Evolutionary conservation across 1,284 basidiomycete genomes (phyloP).

Genomic region (Microbotryum violaceum): DNA sequence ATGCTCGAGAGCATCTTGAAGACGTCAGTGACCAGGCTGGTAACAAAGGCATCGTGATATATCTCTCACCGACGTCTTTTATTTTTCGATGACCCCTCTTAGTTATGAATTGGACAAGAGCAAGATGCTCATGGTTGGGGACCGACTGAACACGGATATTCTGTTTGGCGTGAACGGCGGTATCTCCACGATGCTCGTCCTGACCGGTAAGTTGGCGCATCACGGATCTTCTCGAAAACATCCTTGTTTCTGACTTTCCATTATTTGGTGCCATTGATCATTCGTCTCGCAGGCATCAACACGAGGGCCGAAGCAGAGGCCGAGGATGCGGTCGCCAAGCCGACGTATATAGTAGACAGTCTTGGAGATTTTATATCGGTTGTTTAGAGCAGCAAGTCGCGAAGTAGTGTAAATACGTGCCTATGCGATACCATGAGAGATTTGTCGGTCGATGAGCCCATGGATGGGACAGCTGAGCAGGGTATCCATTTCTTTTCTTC

Average conservation of each 20-base stretch:
- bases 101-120: slow-evolving; percentile 79
- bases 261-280: no score
- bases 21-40: slow-evolving; percentile 54
- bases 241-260: no score
- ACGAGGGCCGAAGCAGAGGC: slow-evolving; percentile 17
- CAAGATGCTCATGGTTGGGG: slow-evolving; percentile 90
- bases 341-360: slow-evolving; percentile 21
- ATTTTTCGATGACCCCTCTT: not conserved
- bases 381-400: no score
- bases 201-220: slow-evolving; percentile 58
- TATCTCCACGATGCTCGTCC: slow-evolving; percentile 76
- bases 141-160: slow-evolving; percentile 82
- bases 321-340: slow-evolving; percentile 20
- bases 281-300: slow-evolving; percentile 17
- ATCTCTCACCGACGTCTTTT: not conserved
- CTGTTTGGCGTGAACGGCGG: slow-evolving; percentile 80
- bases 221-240: not conserved
- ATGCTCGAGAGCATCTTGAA: slow-evolving; percentile 96
- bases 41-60: not conserved
- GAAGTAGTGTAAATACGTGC: no score
- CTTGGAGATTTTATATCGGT: slow-evolving; percentile 16
- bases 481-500: no score
- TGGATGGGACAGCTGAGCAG: no score
- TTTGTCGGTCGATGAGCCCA: no score
- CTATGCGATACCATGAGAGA: no score